Conservation (phyloP, 2,329 filamentous ascomycete species). For the Pseudocercospora eumusae region DNA sequence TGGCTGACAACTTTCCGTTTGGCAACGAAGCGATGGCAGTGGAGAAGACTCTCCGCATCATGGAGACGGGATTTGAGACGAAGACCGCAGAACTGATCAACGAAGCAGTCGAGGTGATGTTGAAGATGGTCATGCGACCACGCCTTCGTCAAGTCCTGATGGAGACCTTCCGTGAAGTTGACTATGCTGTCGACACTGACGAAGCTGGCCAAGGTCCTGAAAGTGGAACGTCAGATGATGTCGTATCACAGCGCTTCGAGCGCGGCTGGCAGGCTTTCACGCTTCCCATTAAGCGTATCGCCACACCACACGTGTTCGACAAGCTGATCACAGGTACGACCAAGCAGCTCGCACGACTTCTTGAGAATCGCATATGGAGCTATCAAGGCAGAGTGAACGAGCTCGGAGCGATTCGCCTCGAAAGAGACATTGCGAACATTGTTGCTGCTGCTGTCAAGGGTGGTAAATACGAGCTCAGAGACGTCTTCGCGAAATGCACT, state of each 20-base stretch:
- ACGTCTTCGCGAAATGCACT: constrained; percentile 71
- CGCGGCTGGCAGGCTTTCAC: constrained; percentile 83
- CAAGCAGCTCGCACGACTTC: constrained; percentile 70
- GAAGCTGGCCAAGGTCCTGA: constrained; percentile 51
- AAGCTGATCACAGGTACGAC: constrained; percentile 74
- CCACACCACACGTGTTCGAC: constrained; percentile 75
- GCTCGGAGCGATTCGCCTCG: constrained; percentile 77
- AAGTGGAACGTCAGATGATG: constrained; percentile 55
- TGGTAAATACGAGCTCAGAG: constrained; percentile 72
- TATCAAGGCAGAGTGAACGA: constrained; percentile 78
- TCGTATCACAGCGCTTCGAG: constrained; percentile 78
- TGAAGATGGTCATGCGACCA: constrained; percentile 81
- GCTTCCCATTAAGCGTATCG: constrained; percentile 77
- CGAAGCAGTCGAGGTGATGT: constrained; percentile 82
- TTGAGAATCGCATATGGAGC: constrained; percentile 85
- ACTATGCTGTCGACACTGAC: constrained; percentile 72
- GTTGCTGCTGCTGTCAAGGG: constrained; percentile 67
- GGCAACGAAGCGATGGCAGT: constrained; percentile 73
- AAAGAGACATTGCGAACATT: constrained; percentile 79
- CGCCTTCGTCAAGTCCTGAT: constrained; percentile 80
- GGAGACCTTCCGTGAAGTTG: constrained; percentile 87
- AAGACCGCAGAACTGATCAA: constrained; percentile 81
- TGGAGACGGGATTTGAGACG: constrained; percentile 70
- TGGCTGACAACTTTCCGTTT: constrained; percentile 72
- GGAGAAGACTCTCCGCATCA: constrained; percentile 63